Percentiles rank a stretch among this genome's conserved stretches.
Conservation (phyloP, 2,329 filamentous ascomycete species). For the Fusarium nelsonii region DNA sequence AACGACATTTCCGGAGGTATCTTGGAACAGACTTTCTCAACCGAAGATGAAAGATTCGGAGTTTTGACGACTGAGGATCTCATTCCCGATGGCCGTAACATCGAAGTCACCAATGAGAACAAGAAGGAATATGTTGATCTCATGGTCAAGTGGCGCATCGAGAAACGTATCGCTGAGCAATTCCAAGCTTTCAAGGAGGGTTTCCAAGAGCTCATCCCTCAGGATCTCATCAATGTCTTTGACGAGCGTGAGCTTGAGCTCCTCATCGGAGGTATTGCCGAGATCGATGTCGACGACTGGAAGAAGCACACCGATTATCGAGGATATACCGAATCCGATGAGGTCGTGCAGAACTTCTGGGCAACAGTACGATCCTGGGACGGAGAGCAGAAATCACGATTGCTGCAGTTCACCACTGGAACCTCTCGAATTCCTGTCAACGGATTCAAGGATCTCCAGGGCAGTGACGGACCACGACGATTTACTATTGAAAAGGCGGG, state of each 20-base stretch:
- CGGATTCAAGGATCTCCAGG: slow-evolving; percentile 98
- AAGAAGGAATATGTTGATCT: slow-evolving; percentile 99
- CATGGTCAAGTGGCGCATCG: slow-evolving; percentile 99
- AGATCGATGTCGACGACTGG: slow-evolving; percentile 99
- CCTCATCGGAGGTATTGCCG: slow-evolving; percentile 98
- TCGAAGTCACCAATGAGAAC: slow-evolving; percentile 98
- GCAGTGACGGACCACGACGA: slow-evolving; percentile 91
- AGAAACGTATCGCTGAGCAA: slow-evolving; percentile 97
- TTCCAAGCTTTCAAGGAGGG: slow-evolving; percentile 98
- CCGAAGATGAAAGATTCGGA: slow-evolving; percentile 96
- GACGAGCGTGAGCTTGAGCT: slow-evolving; percentile 97
- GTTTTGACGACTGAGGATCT: slow-evolving; percentile 94
- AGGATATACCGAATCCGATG: slow-evolving; percentile 96
- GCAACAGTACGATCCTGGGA: slow-evolving; percentile 97
- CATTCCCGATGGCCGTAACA: slow-evolving; percentile 88
- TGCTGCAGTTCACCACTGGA: slow-evolving; percentile 96
- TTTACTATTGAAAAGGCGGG: slow-evolving; percentile 99
- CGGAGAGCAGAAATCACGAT: slow-evolving; percentile 95
- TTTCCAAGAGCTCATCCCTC: slow-evolving; percentile 96
- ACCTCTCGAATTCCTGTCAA: slow-evolving; percentile 99
- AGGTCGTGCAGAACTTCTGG: slow-evolving; percentile 99
- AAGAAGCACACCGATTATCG: slow-evolving; percentile 99
- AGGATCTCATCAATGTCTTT: slow-evolving; percentile 97
- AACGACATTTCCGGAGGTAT: slow-evolving; percentile 95
- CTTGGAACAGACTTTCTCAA: slow-evolving; percentile 94